Percentiles rank a stretch among this genome's conserved stretches.
Conservation (phyloP, 768 basidiomycete species). For the Gloeostereum incarnatum region DNA sequence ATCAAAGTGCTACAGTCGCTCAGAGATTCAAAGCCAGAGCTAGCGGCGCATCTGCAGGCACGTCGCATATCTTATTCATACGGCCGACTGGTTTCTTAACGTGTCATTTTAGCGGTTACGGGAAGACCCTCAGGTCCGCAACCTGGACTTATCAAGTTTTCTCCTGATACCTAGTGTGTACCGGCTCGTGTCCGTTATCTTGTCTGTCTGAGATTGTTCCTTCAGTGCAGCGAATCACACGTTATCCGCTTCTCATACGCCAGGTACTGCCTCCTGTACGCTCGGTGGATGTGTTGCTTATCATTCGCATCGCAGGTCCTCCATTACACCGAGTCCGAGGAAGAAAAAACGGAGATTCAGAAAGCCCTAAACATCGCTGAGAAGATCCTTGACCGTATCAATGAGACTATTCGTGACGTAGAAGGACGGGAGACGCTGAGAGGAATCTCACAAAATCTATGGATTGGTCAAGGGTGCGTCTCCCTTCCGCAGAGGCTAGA, state of each 20-base stretch:
- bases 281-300: too few species aligned
- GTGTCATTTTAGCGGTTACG: slow-evolving; percentile 50
- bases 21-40: slow-evolving; percentile 54
- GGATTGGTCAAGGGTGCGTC: slow-evolving; percentile 78
- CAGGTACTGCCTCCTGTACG: slow-evolving; percentile 34
- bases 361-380: slow-evolving; percentile 57
- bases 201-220: background rate
- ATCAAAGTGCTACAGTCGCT: slow-evolving; percentile 70
- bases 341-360: slow-evolving; percentile 49
- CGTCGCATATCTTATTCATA: slow-evolving; percentile 7
- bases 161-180: slow-evolving; percentile 80
- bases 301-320: slow-evolving; percentile 40
- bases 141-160: slow-evolving; percentile 85
- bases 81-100: too few species aligned
- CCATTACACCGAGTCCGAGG: slow-evolving; percentile 63
- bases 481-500: background rate
- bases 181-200: background rate
- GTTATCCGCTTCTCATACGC: slow-evolving; percentile 85
- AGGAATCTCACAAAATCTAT: slow-evolving; percentile 68
- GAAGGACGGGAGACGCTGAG: slow-evolving; percentile 74
- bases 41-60: slow-evolving; percentile 65
- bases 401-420: slow-evolving; percentile 80
- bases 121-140: slow-evolving; percentile 69
- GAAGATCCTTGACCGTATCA: slow-evolving; percentile 68
- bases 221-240: slow-evolving; percentile 89